Evolutionary conservation across 2,329 filamentous ascomycete genomes (phyloP).

Genomic region (Xylaria digitata): DNA sequence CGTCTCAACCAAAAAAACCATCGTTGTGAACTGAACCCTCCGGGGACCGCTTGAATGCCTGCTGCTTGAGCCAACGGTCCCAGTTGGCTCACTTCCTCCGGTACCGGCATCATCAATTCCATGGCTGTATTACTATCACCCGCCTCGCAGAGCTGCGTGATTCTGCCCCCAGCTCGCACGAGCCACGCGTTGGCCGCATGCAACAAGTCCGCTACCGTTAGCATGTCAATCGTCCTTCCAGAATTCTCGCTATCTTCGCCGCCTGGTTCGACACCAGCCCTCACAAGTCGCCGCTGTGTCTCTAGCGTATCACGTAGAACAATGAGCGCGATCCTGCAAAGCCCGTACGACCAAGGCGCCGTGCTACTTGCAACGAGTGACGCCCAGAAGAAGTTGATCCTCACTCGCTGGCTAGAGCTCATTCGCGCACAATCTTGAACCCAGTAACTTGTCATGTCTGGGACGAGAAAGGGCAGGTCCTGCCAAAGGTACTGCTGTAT

Average conservation of each 20-base stretch:
- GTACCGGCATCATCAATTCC: slow-evolving; percentile 23
- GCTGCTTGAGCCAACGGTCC: slow-evolving; percentile 38
- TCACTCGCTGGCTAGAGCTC: slow-evolving; percentile 40
- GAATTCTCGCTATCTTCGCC: slow-evolving; percentile 41
- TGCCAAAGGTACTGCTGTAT: slow-evolving; percentile 40
- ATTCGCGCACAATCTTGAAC: slow-evolving; percentile 41
- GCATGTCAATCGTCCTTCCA: slow-evolving; percentile 39
- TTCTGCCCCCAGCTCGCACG: slow-evolving; percentile 36
- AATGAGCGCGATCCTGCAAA: slow-evolving; percentile 40
- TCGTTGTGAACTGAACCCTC: slow-evolving; percentile 39
- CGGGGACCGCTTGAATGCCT: slow-evolving; percentile 31
- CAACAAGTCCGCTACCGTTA: slow-evolving; percentile 40
- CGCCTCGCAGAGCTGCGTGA: slow-evolving; percentile 41
- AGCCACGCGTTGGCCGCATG: slow-evolving; percentile 39
- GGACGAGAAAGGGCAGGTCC: slow-evolving; percentile 40
- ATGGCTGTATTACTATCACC: slow-evolving; percentile 31
- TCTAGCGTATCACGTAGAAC: slow-evolving; percentile 40
- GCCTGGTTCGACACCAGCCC: slow-evolving; percentile 36
- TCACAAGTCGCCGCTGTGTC: slow-evolving; percentile 37
- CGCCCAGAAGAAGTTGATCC: slow-evolving; percentile 37
- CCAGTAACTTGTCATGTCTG: slow-evolving; percentile 41
- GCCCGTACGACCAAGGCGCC: slow-evolving; percentile 38
- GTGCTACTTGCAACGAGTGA: slow-evolving; percentile 39
- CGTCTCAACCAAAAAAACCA: slow-evolving; percentile 43
- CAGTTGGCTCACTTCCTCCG: slow-evolving; percentile 31